Conservation (phyloP, 768 basidiomycete genomes). For the Hericium rajendrae region DNA sequence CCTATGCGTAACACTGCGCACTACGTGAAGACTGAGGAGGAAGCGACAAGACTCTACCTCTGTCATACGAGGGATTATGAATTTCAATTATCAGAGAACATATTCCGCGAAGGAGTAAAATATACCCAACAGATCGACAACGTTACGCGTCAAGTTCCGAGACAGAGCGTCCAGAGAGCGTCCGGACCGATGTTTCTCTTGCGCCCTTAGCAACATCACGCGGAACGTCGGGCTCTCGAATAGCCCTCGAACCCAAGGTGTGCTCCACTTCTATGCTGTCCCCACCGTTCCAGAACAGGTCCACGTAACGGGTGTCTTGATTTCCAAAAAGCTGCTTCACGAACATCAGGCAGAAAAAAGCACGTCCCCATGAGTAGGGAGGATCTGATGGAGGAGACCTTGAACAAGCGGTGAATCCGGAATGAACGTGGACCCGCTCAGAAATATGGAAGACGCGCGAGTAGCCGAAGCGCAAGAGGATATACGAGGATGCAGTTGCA, state of each 20-base stretch:
- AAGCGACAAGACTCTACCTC: no score
- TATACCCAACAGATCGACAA: conserved; percentile 47
- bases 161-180: conserved; percentile 37
- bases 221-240: conserved; percentile 29
- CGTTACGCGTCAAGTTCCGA: conserved; percentile 19
- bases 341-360: conserved; percentile 42
- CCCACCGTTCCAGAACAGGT: conserved; percentile 39
- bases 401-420: conserved; percentile 35
- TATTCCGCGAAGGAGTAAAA: not conserved
- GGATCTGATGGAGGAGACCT: conserved; percentile 36
- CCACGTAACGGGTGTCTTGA: conserved; percentile 40
- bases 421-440: conserved; percentile 35
- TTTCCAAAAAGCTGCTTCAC: conserved; percentile 41
- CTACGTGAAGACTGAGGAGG: no score
- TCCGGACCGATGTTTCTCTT: conserved; percentile 30
- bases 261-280: conserved; percentile 44
- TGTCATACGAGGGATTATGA: no score
- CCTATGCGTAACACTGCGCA: no score
- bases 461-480: conserved; percentile 48
- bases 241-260: conserved; percentile 39
- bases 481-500: conserved; percentile 31
- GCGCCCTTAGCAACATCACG: conserved; percentile 39
- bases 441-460: conserved; percentile 42
- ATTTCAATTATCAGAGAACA: no score
- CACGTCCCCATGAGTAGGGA: conserved; percentile 41